phyloP scores from a whole-genome alignment of 257 asterid genomes.

The Rehmannia glutinosa region DNA sequence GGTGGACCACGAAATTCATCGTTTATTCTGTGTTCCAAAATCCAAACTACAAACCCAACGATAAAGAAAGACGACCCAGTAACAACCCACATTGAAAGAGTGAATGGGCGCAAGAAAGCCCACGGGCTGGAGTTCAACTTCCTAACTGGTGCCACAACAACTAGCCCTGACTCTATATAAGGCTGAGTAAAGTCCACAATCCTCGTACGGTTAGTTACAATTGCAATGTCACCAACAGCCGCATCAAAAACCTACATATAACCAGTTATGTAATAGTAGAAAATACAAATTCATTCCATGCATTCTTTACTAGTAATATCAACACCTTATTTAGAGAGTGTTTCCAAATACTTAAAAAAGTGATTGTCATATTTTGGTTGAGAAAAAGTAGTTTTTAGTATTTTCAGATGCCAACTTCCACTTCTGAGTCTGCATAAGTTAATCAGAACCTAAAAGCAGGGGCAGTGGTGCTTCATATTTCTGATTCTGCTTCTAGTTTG shows the following conservation, averaged over 20 bases:
- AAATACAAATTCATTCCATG: too few relatives aligned
- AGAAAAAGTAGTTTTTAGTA: too few relatives aligned
- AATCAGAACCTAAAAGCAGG: too few relatives aligned
- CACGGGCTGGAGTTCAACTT: conserved; percentile 36
- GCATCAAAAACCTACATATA: conserved; percentile 56
- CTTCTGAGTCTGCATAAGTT: too few relatives aligned
- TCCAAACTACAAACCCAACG: conserved; percentile 50
- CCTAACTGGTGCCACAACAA: conserved; percentile 48
- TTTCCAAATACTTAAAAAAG: too few relatives aligned
- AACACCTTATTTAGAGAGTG: too few relatives aligned
- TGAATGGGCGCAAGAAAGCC: conserved; percentile 52
- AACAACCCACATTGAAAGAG: conserved; percentile 45
- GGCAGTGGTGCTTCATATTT: too few relatives aligned
- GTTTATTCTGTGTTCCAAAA: conserved; percentile 51
- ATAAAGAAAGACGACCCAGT: conserved; percentile 38
- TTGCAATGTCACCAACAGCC: conserved; percentile 59
- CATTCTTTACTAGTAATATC: too few relatives aligned
- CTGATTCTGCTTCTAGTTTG: too few relatives aligned
- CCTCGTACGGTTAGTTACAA: conserved; percentile 47
- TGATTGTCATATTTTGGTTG: too few relatives aligned
- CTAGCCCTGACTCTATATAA: conserved; percentile 55
- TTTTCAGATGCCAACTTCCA: too few relatives aligned
- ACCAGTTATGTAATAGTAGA: too few relatives aligned
- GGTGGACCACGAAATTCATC: conserved; percentile 65
- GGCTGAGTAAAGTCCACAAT: conserved; percentile 69